phyloP scores from a whole-genome alignment of 2,329 filamentous ascomycete species.

The Sclerotinia trifoliorum region DNA sequence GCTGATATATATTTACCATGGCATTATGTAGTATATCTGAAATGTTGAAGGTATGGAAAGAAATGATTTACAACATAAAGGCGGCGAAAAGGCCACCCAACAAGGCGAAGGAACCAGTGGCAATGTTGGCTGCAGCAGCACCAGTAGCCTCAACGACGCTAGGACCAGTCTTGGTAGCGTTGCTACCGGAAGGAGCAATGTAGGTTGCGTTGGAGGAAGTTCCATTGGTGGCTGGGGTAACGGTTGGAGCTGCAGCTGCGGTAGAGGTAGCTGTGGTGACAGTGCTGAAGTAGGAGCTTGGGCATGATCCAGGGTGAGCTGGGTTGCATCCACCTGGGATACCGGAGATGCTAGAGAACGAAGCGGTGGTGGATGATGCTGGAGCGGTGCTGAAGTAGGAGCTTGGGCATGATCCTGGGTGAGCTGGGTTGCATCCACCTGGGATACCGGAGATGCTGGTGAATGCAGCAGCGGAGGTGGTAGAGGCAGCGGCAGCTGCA shows the following conservation, averaged over 20 bases:
- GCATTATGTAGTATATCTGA: not conserved
- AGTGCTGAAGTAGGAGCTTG: constrained; percentile 15
- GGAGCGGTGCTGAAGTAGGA: not conserved
- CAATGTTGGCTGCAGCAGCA: not conserved
- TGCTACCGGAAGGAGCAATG: constrained; percentile 1
- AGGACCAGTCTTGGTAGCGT: constrained; percentile 1
- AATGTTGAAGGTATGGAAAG: not conserved
- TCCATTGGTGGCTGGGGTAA: not conserved
- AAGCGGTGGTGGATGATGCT: not conserved
- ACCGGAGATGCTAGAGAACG: not conserved
- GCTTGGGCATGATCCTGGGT: constrained; percentile 6
- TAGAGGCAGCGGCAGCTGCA: not conserved
- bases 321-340: constrained; percentile 7
- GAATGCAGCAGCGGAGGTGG: not conserved
- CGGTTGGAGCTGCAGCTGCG: not conserved
- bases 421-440: constrained; percentile 15
- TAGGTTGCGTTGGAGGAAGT: constrained; percentile 11
- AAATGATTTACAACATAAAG: constrained; percentile 17
- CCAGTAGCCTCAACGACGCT: not conserved
- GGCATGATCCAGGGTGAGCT: constrained; percentile 1
- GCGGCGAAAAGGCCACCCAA: constrained; percentile 9
- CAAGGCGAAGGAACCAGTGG: constrained; percentile 5
- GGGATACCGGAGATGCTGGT: constrained; percentile 12
- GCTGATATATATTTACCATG: not conserved
- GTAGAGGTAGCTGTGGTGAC: not conserved